These are phyloP conservation scores for Nicotiana benthamiana DNA, from an alignment of 257 asterid species.

Conservation along the genomic window DNA sequence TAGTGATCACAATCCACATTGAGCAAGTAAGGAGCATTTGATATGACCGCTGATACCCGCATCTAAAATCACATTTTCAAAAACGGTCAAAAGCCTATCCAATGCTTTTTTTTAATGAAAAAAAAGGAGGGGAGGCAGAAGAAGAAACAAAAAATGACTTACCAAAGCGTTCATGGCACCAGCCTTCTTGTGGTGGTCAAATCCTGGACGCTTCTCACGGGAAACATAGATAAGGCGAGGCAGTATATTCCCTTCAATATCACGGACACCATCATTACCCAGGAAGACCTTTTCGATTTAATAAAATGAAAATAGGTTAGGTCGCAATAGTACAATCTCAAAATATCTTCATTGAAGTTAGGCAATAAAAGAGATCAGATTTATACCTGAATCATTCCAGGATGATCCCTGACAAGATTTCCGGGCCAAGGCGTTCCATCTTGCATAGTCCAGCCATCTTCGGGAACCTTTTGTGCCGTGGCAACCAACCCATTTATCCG, in stretches of 20 bases:
- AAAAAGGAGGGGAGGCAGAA: not conserved
- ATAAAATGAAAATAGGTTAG: not conserved
- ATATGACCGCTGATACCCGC: conserved; percentile 91
- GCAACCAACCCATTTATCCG: conserved; percentile 83
- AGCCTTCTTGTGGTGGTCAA: conserved; percentile 95
- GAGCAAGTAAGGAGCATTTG: conserved; percentile 90
- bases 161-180: conserved; percentile 99
- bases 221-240: conserved; percentile 94
- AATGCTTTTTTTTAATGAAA: not conserved
- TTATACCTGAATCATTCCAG: conserved; percentile 96
- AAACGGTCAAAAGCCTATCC: not conserved
- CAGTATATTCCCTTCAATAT: conserved; percentile 77
- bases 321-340: conserved; percentile 3
- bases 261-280: conserved; percentile 82
- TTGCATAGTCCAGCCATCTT: conserved; percentile 99
- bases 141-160: conserved; percentile 6
- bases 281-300: conserved; percentile 60
- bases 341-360: not conserved
- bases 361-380: not conserved
- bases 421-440: conserved; percentile 99
- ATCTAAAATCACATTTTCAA: conserved; percentile 36
- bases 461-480: conserved; percentile 88
- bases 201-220: conserved; percentile 97
- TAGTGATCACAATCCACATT: conserved; percentile 99
- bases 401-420: conserved; percentile 93